phyloP scores from a whole-genome alignment of 768 basidiomycete species.

The Kwoniella sp. region DNA sequence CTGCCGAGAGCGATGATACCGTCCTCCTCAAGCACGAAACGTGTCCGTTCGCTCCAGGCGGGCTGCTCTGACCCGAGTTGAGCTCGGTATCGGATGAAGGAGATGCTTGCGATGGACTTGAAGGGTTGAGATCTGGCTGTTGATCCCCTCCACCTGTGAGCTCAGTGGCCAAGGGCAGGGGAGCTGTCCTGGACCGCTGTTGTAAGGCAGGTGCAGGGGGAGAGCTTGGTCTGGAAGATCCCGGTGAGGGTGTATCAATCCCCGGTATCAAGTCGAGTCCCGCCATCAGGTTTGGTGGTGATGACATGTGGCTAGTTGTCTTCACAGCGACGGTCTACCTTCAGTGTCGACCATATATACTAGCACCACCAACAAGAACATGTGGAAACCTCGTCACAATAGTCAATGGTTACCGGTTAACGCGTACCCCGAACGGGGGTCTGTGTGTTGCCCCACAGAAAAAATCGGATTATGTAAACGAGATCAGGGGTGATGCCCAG shows the following conservation, averaged over 20 bases:
- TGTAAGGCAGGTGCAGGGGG: constrained; percentile 1
- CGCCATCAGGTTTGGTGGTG: constrained; percentile 17
- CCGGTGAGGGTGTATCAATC: constrained; percentile 4
- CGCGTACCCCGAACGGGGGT: background rate
- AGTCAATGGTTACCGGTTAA: background rate
- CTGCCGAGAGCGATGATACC: constrained; percentile 4
- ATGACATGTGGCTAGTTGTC: constrained; percentile 9
- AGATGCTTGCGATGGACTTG: background rate
- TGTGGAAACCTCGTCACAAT: background rate
- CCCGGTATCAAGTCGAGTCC: constrained; percentile 6
- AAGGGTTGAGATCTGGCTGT: background rate
- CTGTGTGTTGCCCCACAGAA: constrained; percentile 6
- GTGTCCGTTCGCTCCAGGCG: constrained; percentile 4
- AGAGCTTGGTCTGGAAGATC: background rate
- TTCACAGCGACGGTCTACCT: background rate
- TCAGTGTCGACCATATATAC: background rate
- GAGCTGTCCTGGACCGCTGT: constrained; percentile 16
- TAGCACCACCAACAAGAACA: background rate
- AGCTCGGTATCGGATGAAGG: background rate
- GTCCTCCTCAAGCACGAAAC: constrained; percentile 8
- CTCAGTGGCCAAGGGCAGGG: constrained; percentile 1
- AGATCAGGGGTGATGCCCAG: no score
- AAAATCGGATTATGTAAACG: no score
- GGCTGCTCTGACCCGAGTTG: no score
- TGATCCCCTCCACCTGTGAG: no score